Base-by-base conservation (phyloP, 305 asterid species). In the Coffea humblotiana region DNA sequence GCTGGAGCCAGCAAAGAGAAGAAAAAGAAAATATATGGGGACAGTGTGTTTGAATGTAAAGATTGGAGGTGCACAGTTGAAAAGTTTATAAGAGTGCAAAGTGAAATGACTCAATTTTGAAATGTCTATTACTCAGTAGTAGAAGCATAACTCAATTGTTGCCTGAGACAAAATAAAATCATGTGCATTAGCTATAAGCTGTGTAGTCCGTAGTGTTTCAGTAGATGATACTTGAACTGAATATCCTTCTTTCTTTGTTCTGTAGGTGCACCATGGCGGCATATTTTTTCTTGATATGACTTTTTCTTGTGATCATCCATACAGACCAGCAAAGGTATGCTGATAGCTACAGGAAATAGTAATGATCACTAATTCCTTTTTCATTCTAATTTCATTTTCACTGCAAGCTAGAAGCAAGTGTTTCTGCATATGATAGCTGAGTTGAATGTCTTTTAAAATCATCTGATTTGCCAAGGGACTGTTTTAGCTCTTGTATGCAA, bases 301-400 rank as follows among this genome's bases (percentile, higher is more conserved):
- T 56, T 95, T 95, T 80, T 97, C 97, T 4, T 83, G 72, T 63
- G 95, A 95, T 85, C 91, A 95, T 83, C 99, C 97, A 3, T 93
- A 93, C 75, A 90, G 88, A 79, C 97, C 98, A 67, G 97, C 99
- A 54, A 88, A 89, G 98, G 99, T 92, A 92, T 83, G 87, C 75
- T 82, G 35, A 29, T 18, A 21, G 2, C 27, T 13, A 9, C n/a
- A 49, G 10, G 37, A 32, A 47, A 9, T 56, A 32, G 18, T 48
- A 23, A 48, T 71, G 18, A 49, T 45, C 12, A n/a, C 51, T 18
- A 2, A 18, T 43, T 71, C 27, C 47, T 14, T 40, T 18, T 58
- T n/a, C 7, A 8, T 5, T 61, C 21, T 51, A 37, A 64, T 64
- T 23, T 15, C 25, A 64, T 67, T 21, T 35, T 73, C 51, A 23